Percentiles rank a stretch among this genome's conserved stretches.
These are phyloP conservation scores for Hamigera avellanea DNA, from an alignment of 495 filamentous ascomycete species.

Conservation along the genomic window DNA sequence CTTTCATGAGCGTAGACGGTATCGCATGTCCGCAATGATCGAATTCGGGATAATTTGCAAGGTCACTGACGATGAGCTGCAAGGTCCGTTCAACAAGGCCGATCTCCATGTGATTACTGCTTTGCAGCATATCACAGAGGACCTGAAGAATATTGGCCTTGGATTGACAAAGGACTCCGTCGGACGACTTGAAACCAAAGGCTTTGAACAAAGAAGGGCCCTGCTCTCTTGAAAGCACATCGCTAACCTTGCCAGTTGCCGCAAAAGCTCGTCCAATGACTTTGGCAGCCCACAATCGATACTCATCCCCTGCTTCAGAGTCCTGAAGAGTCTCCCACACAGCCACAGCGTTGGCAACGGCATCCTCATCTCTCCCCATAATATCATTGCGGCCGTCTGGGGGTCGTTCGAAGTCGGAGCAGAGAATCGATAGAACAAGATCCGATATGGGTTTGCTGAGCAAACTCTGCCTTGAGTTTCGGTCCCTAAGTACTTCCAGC, in stretches of 20 bases:
- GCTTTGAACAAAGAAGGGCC: slow-evolving; percentile 16
- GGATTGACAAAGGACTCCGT: slow-evolving; percentile 20
- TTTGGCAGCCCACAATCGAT: slow-evolving; percentile 72
- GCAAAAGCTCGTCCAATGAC: slow-evolving; percentile 79
- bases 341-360: slow-evolving; percentile 45
- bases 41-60: slow-evolving; percentile 32
- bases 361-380: slow-evolving; percentile 47
- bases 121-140: slow-evolving; percentile 56
- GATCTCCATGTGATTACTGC: slow-evolving; percentile 47
- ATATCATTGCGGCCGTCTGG: slow-evolving; percentile 45
- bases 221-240: slow-evolving; percentile 30
- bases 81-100: slow-evolving; percentile 71
- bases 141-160: slow-evolving; percentile 46
- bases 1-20: slow-evolving; percentile 24
- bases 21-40: slow-evolving; percentile 35
- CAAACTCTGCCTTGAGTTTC: slow-evolving; percentile 44
- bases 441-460: slow-evolving; percentile 57
- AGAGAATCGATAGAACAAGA: slow-evolving; percentile 62
- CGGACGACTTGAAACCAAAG: neutral
- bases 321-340: slow-evolving; percentile 65
- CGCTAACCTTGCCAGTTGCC: slow-evolving; percentile 50
- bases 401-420: slow-evolving; percentile 53
- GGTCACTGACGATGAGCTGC: slow-evolving; percentile 52
- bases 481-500: slow-evolving; percentile 61
- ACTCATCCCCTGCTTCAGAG: slow-evolving; percentile 48